Evolutionary conservation across 768 basidiomycete genomes (phyloP).

Genomic region (Lactarius indigo): DNA sequence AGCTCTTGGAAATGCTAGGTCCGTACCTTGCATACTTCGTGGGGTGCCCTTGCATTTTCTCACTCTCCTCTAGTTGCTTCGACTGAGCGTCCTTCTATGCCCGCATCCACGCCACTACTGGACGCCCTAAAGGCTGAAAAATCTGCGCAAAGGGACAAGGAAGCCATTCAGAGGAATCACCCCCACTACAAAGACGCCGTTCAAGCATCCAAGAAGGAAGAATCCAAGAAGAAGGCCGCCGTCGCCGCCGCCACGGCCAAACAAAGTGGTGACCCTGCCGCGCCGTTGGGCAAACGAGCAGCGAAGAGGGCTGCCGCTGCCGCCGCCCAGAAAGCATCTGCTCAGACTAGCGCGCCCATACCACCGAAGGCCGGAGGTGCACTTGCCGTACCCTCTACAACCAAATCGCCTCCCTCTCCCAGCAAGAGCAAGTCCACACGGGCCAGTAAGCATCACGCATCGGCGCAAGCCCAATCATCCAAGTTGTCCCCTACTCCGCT

Average conservation of each 20-base stretch:
- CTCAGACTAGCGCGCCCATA: constrained; percentile 6
- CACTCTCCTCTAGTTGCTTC: constrained; percentile 52
- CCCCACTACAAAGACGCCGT: constrained; percentile 61
- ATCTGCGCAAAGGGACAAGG: constrained; percentile 62
- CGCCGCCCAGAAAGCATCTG: constrained; percentile 12
- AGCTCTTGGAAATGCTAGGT: constrained; percentile 61
- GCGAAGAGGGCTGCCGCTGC: constrained; percentile 32
- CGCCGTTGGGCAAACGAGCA: constrained; percentile 36
- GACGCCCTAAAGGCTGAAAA: constrained; percentile 90
- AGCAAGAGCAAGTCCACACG: constrained; percentile 17
- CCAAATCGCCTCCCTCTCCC: constrained; percentile 10
- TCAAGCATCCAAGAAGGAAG: constrained; percentile 39
- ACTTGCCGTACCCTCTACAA: not conserved
- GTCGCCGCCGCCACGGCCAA: constrained; percentile 23
- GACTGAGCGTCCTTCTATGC: constrained; percentile 52
- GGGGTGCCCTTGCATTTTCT: not conserved
- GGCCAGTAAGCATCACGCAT: constrained; percentile 9
- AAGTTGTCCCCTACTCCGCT: not conserved
- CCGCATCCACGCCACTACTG: constrained; percentile 86
- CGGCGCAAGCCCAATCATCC: constrained; percentile 8
- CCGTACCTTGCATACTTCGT: constrained; percentile 27
- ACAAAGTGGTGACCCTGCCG: constrained; percentile 26
- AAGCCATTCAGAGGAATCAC: constrained; percentile 66
- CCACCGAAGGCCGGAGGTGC: constrained; percentile 12
- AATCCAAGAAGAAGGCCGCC: constrained; percentile 37